phyloP scores from a whole-genome alignment of 148 eudicot species.

The Pharnaceum exiguum region DNA sequence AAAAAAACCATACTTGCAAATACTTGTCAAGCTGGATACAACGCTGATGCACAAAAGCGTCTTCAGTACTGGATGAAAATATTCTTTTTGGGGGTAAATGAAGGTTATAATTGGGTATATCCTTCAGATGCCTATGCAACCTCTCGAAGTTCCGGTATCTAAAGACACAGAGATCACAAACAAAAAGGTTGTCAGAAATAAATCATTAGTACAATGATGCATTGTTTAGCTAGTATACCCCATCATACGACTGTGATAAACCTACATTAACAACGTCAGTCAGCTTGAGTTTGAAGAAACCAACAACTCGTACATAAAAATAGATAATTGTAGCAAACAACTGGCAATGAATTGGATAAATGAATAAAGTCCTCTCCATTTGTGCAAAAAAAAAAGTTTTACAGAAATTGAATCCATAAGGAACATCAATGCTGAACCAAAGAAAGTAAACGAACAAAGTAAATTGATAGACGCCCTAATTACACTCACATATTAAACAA shows the following conservation, averaged over 20 bases:
- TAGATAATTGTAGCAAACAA: neutral
- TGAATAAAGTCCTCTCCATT: neutral
- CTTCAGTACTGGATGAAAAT: conserved; percentile 98
- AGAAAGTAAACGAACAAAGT: neutral
- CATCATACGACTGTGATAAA: neutral
- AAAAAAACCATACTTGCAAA: conserved; percentile 55
- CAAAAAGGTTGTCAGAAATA: conserved; percentile 2
- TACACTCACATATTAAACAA: conserved; percentile 2
- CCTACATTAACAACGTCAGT: neutral
- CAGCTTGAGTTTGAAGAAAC: conserved; percentile 1
- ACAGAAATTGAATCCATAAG: neutral
- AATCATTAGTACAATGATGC: neutral
- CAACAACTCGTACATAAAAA: neutral
- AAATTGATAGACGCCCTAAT: neutral
- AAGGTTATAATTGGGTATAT: conserved; percentile 85
- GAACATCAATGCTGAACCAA: neutral
- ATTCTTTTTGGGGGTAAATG: conserved; percentile 99
- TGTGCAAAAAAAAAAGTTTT: neutral
- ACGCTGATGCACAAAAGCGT: conserved; percentile 96
- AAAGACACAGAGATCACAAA: conserved; percentile 21
- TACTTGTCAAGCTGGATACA: conserved; percentile 96
- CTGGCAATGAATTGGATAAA: neutral
- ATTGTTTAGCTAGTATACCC: neutral
- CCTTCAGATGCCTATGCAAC: conserved; percentile 91
- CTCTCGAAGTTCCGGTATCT: conserved; percentile 95